Conservation (phyloP, 2,329 filamentous ascomycete genomes). For the Reticulascus tulasneorum region DNA sequence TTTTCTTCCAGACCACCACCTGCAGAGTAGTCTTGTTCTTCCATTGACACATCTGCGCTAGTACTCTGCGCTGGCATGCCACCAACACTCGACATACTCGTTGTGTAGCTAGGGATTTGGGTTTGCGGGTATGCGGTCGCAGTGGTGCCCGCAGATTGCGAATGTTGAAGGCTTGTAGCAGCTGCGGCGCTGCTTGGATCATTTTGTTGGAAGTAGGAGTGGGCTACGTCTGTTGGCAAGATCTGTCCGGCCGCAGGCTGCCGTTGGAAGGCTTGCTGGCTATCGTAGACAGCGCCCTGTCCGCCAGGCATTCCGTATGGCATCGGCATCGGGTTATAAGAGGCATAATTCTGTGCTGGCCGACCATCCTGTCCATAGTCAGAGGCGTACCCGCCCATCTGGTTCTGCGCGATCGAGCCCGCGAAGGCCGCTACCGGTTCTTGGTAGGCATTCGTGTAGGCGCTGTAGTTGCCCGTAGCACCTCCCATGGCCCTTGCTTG, state of each 20-base stretch:
- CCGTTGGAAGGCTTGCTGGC: slow-evolving; percentile 71
- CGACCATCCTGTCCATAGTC: slow-evolving; percentile 63
- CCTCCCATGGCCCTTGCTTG: slow-evolving; percentile 49
- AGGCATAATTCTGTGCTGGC: slow-evolving; percentile 49
- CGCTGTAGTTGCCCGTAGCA: slow-evolving; percentile 49
- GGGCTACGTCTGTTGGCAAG: slow-evolving; percentile 60
- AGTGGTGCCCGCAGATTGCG: slow-evolving; percentile 40
- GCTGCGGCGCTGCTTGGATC: slow-evolving; percentile 60
- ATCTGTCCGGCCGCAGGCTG: slow-evolving; percentile 76
- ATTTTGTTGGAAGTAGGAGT: slow-evolving; percentile 73
- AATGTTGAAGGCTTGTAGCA: slow-evolving; percentile 49
- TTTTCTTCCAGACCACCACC: slow-evolving; percentile 60
- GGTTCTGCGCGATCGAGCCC: slow-evolving; percentile 51
- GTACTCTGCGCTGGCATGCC: slow-evolving; percentile 36
- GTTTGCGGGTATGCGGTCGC: slow-evolving; percentile 64
- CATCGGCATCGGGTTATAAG: slow-evolving; percentile 62
- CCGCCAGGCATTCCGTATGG: slow-evolving; percentile 53
- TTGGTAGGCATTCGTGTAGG: slow-evolving; percentile 54
- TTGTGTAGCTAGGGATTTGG: slow-evolving; percentile 47
- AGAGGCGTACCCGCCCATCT: slow-evolving; percentile 57
- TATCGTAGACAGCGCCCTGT: slow-evolving; percentile 64
- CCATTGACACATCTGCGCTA: slow-evolving; percentile 44
- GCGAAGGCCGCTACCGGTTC: slow-evolving; percentile 51
- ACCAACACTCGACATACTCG: slow-evolving; percentile 42
- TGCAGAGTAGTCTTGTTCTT: slow-evolving; percentile 55